Percentiles rank a stretch among this genome's conserved stretches.
Conservation (phyloP, 495 filamentous ascomycete genomes). For the Tuber magnatum region DNA sequence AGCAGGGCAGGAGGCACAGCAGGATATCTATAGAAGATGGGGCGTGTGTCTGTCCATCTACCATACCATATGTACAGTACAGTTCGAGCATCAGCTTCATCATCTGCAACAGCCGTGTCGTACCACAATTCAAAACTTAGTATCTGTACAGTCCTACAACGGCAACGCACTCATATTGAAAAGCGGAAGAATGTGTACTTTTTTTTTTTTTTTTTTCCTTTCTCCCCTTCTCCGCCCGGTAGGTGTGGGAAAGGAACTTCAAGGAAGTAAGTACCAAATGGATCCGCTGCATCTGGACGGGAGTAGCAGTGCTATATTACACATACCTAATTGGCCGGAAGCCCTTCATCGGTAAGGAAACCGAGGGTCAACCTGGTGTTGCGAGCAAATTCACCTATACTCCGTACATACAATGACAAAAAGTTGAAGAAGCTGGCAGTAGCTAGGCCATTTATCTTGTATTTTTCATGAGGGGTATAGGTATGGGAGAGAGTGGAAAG, state of each 20-base stretch:
- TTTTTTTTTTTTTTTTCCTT: background rate
- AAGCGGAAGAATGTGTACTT: background rate
- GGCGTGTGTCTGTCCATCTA: background rate
- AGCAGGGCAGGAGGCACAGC: background rate
- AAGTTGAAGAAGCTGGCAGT: background rate
- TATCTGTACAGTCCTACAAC: background rate
- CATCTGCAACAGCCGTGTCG: background rate
- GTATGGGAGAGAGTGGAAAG: background rate
- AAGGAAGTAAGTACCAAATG: background rate
- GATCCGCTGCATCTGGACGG: background rate
- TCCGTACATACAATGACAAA: too few relatives aligned
- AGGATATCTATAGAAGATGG: constrained; percentile 3
- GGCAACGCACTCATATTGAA: background rate
- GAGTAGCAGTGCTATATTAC: background rate
- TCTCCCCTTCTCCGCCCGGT: background rate
- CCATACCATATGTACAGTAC: background rate
- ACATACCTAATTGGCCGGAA: background rate
- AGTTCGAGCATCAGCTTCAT: background rate
- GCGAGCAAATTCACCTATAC: background rate
- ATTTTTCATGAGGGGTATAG: background rate
- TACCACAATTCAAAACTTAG: background rate
- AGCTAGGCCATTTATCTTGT: background rate
- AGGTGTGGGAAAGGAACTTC: background rate
- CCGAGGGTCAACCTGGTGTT: background rate
- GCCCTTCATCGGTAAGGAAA: background rate